Percentiles rank a stretch among this genome's conserved stretches.
Evolutionary conservation across 495 filamentous ascomycete species (phyloP).

Genomic region (Jackrogersella multiformis): DNA sequence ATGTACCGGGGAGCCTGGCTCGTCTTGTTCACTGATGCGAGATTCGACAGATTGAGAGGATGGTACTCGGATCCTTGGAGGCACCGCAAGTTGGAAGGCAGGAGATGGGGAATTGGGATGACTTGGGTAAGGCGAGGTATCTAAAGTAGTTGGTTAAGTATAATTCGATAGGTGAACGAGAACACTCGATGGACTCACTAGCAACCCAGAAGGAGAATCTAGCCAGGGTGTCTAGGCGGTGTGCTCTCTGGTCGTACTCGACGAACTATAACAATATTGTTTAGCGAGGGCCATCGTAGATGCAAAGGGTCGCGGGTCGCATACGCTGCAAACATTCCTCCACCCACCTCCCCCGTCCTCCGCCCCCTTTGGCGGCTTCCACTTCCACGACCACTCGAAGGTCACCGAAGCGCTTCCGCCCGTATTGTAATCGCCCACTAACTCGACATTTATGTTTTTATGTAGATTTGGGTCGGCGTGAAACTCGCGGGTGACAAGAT

Average conservation of each 20-base stretch:
- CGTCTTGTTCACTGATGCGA: slow-evolving; percentile 73
- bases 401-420: slow-evolving; percentile 81
- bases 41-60: slow-evolving; percentile 85
- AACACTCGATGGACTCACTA: slow-evolving; percentile 58
- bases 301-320: slow-evolving; percentile 44
- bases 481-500: slow-evolving; percentile 92
- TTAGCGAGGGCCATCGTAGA: slow-evolving; percentile 38
- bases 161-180: slow-evolving; percentile 48
- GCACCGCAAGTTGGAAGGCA: slow-evolving; percentile 73
- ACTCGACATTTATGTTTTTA: slow-evolving; percentile 93
- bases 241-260: slow-evolving; percentile 93
- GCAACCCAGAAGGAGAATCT: slow-evolving; percentile 96
- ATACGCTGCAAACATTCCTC: slow-evolving; percentile 90
- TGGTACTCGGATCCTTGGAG: slow-evolving; percentile 79
- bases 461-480: slow-evolving; percentile 97
- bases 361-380: slow-evolving; percentile 83
- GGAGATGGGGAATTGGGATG: slow-evolving; percentile 69
- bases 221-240: slow-evolving; percentile 85
- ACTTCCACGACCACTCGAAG: slow-evolving; percentile 96
- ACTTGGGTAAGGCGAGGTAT: slow-evolving; percentile 48
- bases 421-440: slow-evolving; percentile 89
- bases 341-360: slow-evolving; percentile 93
- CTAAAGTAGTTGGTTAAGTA: slow-evolving; percentile 39
- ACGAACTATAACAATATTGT: slow-evolving; percentile 68
- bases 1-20: slow-evolving; percentile 70